Base-by-base conservation (phyloP, 1,284 basidiomycete genomes). In the Chondrostereum purpureum region DNA sequence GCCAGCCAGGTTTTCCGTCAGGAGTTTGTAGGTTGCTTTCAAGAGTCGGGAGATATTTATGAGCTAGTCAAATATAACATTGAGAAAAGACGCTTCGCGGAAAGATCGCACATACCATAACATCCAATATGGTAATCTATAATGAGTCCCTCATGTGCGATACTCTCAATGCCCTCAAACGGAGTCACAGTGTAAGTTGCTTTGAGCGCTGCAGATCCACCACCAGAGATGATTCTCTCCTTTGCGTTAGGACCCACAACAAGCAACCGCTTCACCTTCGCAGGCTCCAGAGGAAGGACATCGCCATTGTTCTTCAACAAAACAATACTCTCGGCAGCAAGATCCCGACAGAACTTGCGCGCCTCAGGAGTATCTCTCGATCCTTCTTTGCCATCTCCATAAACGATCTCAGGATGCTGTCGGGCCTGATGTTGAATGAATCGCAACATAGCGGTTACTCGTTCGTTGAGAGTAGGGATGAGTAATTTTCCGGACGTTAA, bases 221-320 rank as follows among this genome's bases (percentile, higher is more conserved):
- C 88, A 18, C 88, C 88, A 13, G 81, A 83, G 6, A 83, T 67
- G 5, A 83, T 73, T 16, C 72, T 58, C 2, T 78, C 76, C 54
- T 83, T 81, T 16, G 86, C 86, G 55, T 88, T 90, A 0, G 79
- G 78, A 3, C 88, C 88, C 22, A 91, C 73, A 43, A 92, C 79
- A 0, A 84, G 85, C 38, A 89, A 68, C 59, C 80, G 83, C 63
- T 77, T 81, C 37, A 75, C 56, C 45, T 63, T 68, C 11, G 21
- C 24, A 10, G 65, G 58, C 20, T 60, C 63, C 13, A 88, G 61
- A 8, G 87, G 87, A 0, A 89, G 63, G 2, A 83, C 53, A 43
- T 62, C 50, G 13, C 58, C 57, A n/a, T 75, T 63, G 57, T 90
- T 89, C 65, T 84, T 84, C 46, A 89, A 65, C 21, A 89, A 63